Evolutionary conservation across 2,329 filamentous ascomycete species (phyloP), one percentile per base, ranked within the genome.

Genomic region (Geosmithia flava): DNA sequence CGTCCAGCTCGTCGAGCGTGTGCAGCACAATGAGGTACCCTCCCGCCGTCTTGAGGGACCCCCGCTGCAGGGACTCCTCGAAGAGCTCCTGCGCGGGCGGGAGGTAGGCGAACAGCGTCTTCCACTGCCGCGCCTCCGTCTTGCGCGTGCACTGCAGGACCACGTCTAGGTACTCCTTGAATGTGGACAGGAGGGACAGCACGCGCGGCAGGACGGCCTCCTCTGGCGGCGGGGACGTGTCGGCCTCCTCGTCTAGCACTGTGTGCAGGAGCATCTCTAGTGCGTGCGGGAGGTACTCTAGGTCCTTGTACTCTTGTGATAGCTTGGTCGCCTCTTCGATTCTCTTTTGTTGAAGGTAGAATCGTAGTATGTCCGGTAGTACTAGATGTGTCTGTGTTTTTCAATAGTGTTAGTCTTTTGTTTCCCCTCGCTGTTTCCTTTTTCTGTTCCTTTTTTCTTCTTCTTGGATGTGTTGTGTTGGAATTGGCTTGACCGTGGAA

Each of bases 61-160:
- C 89, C 49, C 87, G 80, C 54, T 85, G 81, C 10, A 98, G 69
- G 4, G 89, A 91, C 62, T 95, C 87, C 62, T 98, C 91, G 56
- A 98, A 98, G 0, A 98, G 75, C 55, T 93, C 86, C 57, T 89
- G 84, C 3, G 91, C 87, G 1, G 91, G 87, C 1, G 93, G 93
- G 1, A 98, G 74, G 58, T 96, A 89, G 4, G 83, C 81, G 63
- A 98, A 98, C 1, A 98, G 73, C 1, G 93, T 96, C 51, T 85
- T 82, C 93, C 93, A 98, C 49, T 88, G 95, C 40, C 91, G 81
- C 7, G 95, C 81, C 61, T 98, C 93, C 0, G 93, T 98, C 66
- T 98, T 98, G 48, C 93, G 84, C 1, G 93, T 96, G 66, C 93
- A 98, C 66, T 95, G 93, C 19, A 98, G 85, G 20, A 98, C 83